Conservation (phyloP, 495 filamentous ascomycete species). For the Neurospora pannonica region DNA sequence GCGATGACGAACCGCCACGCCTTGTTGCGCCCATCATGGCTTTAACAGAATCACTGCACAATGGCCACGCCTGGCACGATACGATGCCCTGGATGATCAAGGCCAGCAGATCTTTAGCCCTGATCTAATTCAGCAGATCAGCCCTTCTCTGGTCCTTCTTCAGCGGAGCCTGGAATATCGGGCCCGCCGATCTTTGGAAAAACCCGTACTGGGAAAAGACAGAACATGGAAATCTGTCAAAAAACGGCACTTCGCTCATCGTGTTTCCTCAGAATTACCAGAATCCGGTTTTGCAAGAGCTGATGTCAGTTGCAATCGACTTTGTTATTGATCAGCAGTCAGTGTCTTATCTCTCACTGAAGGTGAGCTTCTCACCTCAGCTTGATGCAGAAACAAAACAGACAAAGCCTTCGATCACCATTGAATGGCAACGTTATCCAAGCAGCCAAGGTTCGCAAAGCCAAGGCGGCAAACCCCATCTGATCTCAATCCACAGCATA, state of each 20-base stretch:
- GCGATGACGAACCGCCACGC: constrained; percentile 4
- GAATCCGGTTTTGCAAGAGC: background rate
- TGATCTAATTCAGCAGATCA: background rate
- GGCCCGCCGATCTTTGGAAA: background rate
- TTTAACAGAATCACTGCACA: background rate
- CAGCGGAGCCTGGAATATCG: background rate
- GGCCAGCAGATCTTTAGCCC: background rate
- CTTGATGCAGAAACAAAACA: background rate
- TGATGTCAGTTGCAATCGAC: background rate
- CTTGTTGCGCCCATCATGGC: background rate
- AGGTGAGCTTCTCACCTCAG: background rate
- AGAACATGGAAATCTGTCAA: background rate
- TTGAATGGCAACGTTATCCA: background rate
- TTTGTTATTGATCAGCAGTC: background rate
- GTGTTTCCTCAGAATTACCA: background rate
- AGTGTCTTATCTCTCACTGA: background rate
- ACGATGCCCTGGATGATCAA: background rate
- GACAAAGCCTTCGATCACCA: background rate
- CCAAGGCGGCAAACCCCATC: background rate
- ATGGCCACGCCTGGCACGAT: background rate
- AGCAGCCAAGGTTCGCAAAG: background rate
- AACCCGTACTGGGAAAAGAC: background rate
- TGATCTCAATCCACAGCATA: background rate
- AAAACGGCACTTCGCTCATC: background rate
- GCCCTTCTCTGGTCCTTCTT: background rate